phyloP scores from a whole-genome alignment of 1,284 basidiomycete species.

The Apiotrichum sp. region DNA sequence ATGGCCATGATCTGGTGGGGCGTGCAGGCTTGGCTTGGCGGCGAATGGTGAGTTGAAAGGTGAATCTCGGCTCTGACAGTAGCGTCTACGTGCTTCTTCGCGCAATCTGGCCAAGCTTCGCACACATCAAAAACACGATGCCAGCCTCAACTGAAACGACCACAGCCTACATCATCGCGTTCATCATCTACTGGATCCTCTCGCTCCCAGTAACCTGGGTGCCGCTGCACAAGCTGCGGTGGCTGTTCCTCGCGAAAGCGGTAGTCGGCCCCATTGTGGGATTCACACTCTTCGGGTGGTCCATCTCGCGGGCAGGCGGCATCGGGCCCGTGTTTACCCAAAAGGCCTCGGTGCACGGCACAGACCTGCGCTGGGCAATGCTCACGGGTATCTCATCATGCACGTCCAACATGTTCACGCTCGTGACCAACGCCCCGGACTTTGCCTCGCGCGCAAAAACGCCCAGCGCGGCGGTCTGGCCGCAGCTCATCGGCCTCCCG shows the following conservation, averaged over 20 bases:
- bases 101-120: constrained; percentile 66
- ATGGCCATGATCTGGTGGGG: constrained; percentile 64
- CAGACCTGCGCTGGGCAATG: constrained; percentile 71
- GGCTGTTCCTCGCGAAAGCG: constrained; percentile 74
- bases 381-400: constrained; percentile 68
- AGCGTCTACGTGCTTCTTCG: constrained; percentile 64
- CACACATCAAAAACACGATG: constrained; percentile 63
- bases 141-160: constrained; percentile 55
- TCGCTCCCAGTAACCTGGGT: constrained; percentile 74
- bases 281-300: constrained; percentile 74
- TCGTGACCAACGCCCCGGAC: constrained; percentile 57
- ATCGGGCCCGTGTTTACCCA: constrained; percentile 72
- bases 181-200: constrained; percentile 81
- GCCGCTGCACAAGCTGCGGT: constrained; percentile 71
- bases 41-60: constrained; percentile 39
- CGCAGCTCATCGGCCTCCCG: constrained; percentile 67
- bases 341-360: constrained; percentile 61
- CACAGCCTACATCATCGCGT: constrained; percentile 54
- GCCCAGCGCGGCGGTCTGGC: constrained; percentile 62
- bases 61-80: background rate
- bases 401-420: constrained; percentile 61
- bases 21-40: constrained; percentile 74
- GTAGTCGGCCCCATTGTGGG: constrained; percentile 61
- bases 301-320: constrained; percentile 68
- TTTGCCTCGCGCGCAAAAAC: constrained; percentile 67